Evolutionary conservation across 2,329 filamentous ascomycete genomes (phyloP), one percentile per base, ranked within the genome.

Genomic region (Fusarium sp.): DNA sequence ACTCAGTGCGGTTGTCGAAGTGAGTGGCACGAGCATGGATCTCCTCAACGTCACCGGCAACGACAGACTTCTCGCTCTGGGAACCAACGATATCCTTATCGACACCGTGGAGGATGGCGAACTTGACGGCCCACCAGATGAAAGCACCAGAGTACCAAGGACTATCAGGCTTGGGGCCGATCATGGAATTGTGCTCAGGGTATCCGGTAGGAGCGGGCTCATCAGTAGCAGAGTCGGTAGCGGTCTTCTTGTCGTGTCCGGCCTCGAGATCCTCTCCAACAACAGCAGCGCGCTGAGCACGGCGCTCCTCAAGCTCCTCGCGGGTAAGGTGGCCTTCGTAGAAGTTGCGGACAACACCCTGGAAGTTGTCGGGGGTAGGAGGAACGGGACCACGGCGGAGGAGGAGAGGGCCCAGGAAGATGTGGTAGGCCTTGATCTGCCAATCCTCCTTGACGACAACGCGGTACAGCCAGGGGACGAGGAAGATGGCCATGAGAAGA

Each of bases 1-100:
- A 86, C 76, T 90, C 88, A 67, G 84, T 81, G 65, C 85, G 83
- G 79, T 90, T 90, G 75, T 88, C 83, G 75, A 84, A 90, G 73
- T 88, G 86, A 27, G 80, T 75, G 17, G 86, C 87, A 32, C 81
- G 82, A 11, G 85, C 85, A 71, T 90, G 85, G 52, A 87, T 82
- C 64, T 83, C 83, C 52, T 84, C 80, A 30, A 88, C 78, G 51
- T 88, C 82, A 10, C 83, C 84, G 9, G 83, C 81, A 7, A 89
- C 79, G 45, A 83, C 79, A 52, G 61, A 79, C 68, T 77, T 75
- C 33, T 78, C 71, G 45, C 72, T 75, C 65, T 82, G 77, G 3
- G 76, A 73, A 43, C 74, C 47, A 52, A 82, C 74, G n/a, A 82
- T 74, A 22, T 82, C 81, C 64, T 79, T 72, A 58, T 82, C 80